Evolutionary conservation across 2,329 filamentous ascomycete genomes (phyloP), one percentile per base, ranked within the genome.

Genomic region (Calonectria pauciramosa): DNA sequence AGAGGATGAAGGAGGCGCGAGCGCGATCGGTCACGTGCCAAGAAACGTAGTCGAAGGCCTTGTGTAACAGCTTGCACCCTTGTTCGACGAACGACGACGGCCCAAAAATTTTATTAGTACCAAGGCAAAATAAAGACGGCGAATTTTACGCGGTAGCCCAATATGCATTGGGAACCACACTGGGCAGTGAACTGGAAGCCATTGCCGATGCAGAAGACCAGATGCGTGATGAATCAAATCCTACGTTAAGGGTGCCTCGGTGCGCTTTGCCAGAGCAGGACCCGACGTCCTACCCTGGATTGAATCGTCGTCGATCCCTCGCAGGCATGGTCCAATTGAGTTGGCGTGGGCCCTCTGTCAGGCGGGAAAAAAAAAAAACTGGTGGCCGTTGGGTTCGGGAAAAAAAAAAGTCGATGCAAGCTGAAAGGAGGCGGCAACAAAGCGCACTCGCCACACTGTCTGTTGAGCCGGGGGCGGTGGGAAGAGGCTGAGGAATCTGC

Each of bases 401-500:
- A 32, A 67, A 67, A 65, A 32, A 64, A 65, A 49, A 65, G 38
- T 26, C 49, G 68, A 52, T 69, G 30, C 54, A 60, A 60, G 41
- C 18, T 41, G 36, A 71, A 51, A 65, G 34, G 47, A 65, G 59
- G 47, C 51, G 49, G 34, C 51, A 38, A 56, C 23, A 34, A 73
- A 73, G 36, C 68, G n/a, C 72, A 74, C 54, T 44, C 68, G 69
- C 72, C 65, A 71, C 74, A 74, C 74, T 73, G 74, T 75, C 74
- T 76, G 67, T 49, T 69, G 51, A 64, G 71, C 20, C 52, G 47
- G 54, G 56, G 64, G 70, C 67, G 65, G 52, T 60, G 47, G 56
- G 63, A 63, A 70, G 74, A 76, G 65, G 73, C 75, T 71, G 75
- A 77, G 72, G 77, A 77, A 71, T 76, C 72, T 78, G 73, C 72